Percentiles rank a stretch among this genome's conserved stretches.
Evolutionary conservation across 2,329 filamentous ascomycete genomes (phyloP).

Genomic region (Fusarium burgessii): DNA sequence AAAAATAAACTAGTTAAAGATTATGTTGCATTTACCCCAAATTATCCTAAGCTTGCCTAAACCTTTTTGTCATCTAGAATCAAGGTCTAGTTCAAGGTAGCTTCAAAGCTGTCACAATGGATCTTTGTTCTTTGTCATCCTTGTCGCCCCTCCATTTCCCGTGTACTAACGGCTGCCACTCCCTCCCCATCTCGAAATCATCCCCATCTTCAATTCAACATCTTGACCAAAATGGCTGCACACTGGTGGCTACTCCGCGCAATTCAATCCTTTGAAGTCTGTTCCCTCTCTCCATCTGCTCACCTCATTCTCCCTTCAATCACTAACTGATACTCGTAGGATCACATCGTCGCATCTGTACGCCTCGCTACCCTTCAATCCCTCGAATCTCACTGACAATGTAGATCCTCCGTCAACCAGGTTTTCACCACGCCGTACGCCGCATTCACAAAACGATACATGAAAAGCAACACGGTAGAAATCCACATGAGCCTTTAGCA

Average conservation of each 20-base stretch:
- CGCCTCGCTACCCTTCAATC: not conserved
- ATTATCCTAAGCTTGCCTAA: no score
- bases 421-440: conserved; percentile 65
- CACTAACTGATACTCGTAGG: conserved; percentile 43
- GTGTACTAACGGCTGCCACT: not conserved
- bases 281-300: not conserved
- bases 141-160: conserved; percentile 27
- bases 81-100: conserved; percentile 20
- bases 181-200: not conserved
- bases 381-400: conserved; percentile 12
- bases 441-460: conserved; percentile 64
- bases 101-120: not conserved
- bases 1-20: no score
- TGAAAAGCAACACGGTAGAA: conserved; percentile 61
- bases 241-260: conserved; percentile 52
- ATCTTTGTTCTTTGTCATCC: conserved; percentile 23
- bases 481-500: conserved; percentile 63
- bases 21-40: no score
- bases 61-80: no score
- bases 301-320: not conserved
- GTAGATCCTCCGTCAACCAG: conserved; percentile 63
- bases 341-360: conserved; percentile 52
- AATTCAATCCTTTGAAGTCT: conserved; percentile 52
- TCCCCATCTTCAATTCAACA: conserved; percentile 1
- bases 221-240: conserved; percentile 47